Base-by-base conservation (phyloP, 2,329 filamentous ascomycete species). In the Plectosphaerella plurivora region DNA sequence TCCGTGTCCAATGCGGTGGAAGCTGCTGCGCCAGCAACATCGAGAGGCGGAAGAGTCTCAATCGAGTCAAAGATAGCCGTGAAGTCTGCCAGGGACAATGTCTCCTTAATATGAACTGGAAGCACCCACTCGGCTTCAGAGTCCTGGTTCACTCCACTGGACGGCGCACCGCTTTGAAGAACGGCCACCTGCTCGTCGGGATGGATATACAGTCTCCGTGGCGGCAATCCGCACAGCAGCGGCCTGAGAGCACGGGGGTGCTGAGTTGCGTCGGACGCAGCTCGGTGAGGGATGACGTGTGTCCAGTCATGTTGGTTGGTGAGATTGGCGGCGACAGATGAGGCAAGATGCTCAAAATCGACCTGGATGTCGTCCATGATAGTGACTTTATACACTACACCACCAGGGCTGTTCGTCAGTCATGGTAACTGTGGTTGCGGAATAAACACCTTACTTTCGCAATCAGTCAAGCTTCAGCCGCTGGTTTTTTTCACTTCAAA, bases 121-220 rank as follows among this genome's bases (percentile, higher is more conserved):
- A 93, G 69, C 22, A 94, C 85, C 88, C 88, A 93, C 71, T 93
- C 89, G 45, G 74, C 67, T 68, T 88, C 82, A 2, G 82, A 75
- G 14, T 67, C 70, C 61, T 81, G 78, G 24, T 66, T 62, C 15
- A 79, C 70, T 44, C 67, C 67, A 51, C 73, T 66, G 14, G 75
- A 74, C 2, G 71, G 71, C 12, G 72, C 68, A 57, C 76, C 74
- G 57, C 84, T 82, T 28, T 86, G 84, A 51, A 92, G 75, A 51
- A 88, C 78, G 57, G 82, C 84, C 58, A 89, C 84, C 70, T 93
- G 89, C 70, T 92, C 89, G 66, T 94, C 89, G 2, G 89, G 89
- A 63, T 94, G 88, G 49, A 89, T 75, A 68, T 94, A 93, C 42
- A 91, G 76, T 45, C 86, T 81, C 45, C 81, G 78, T 1, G 89